Conservation (phyloP, 495 filamentous ascomycete genomes). For the Podospora tetraspora region DNA sequence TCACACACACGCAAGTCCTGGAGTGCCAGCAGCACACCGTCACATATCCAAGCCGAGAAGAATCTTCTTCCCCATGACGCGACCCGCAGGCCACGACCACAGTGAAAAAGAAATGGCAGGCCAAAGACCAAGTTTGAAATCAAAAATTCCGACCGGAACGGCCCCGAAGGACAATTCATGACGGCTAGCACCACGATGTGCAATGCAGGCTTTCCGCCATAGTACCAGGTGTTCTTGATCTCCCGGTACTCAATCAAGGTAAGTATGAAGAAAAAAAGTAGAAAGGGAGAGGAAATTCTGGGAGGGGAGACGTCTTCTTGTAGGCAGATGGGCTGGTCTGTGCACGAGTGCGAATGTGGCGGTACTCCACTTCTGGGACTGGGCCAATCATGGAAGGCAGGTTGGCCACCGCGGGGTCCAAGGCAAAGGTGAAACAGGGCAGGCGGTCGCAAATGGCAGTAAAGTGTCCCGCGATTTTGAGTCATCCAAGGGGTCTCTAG, state of each 20-base stretch:
- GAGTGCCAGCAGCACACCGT: background rate
- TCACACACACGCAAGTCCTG: too few relatives aligned
- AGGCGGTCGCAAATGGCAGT: constrained; percentile 22
- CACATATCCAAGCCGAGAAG: background rate
- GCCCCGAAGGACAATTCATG: constrained; percentile 18
- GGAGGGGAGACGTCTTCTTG: constrained; percentile 1
- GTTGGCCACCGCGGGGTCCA: background rate
- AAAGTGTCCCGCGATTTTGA: constrained; percentile 30
- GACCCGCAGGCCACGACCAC: constrained; percentile 7
- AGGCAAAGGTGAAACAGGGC: background rate
- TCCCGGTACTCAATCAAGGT: constrained; percentile 21
- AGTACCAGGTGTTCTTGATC: constrained; percentile 16
- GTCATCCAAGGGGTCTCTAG: constrained; percentile 19
- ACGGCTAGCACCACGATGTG: constrained; percentile 16
- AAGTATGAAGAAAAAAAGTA: constrained; percentile 29
- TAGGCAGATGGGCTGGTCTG: constrained; percentile 8
- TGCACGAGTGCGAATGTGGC: constrained; percentile 18
- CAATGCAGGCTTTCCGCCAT: constrained; percentile 14
- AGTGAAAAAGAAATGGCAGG: constrained; percentile 7
- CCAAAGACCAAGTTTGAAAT: constrained; percentile 1
- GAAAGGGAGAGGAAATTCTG: constrained; percentile 13
- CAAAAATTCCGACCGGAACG: constrained; percentile 17
- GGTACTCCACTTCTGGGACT: background rate
- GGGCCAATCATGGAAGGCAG: background rate
- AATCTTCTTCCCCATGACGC: constrained; percentile 15